Base-by-base conservation (phyloP, 2,329 filamentous ascomycete genomes). In the Pseudogymnoascus sp. region DNA sequence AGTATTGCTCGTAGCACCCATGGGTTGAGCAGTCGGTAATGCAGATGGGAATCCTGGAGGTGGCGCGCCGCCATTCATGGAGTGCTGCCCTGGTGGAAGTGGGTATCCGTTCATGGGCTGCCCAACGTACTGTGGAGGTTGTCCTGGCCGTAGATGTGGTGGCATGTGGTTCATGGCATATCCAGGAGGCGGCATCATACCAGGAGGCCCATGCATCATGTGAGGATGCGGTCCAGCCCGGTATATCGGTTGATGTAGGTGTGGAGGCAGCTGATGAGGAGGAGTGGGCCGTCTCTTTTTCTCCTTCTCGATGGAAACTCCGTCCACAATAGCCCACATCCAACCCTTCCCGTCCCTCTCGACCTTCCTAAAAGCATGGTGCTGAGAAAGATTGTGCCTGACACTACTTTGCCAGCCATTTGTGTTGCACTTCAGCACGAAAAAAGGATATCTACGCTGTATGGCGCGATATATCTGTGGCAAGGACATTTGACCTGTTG, bases 371-470 rank as follows among this genome's bases (percentile, higher is more conserved):
- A 85, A 85, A n/a, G 80, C 79, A 61, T 79, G 76, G 65, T 82
- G 78, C 62, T 83, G 80, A 22, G 80, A 78, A n/a, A 86, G 73
- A 65, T 86, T 86, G 67, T 86, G 83, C 35, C 83, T 77, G n/a
- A 86, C 82, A 71, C 82, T 84, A 60, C 82, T 84, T 67, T 86
- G 83, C 83, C 83, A 86, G 22, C 83, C 83, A 61, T 75, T 79
- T 2, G 82, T 84, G 14, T 75, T 75, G 12, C 76, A 77, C 63
- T 76, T 76, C 68, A 84, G 79, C 65, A 81, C 82, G 71, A 80
- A 86, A 72, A 78, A 85, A 4, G 83, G 83, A 68, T 83, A 84
- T 63, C 79, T 80, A 62, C 79, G 78, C 68, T 82, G 78, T 61
- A 86, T 83, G 45, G 81, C 80, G 66, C 79, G 78, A 70, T 86